These are phyloP conservation scores for Gossypium arboreum DNA, from an alignment of 345 rosid species.

Conservation along the genomic window DNA sequence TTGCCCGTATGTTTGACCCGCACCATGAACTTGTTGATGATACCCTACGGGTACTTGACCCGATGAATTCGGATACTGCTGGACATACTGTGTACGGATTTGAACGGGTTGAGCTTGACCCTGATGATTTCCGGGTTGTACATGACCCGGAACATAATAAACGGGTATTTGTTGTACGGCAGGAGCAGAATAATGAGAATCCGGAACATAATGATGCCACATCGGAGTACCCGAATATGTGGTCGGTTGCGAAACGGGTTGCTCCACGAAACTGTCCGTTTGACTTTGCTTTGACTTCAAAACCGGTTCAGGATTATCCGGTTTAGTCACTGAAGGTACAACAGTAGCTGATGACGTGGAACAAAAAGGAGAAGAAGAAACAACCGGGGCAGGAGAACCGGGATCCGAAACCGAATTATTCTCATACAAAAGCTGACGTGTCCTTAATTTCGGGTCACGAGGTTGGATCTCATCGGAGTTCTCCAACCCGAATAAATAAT, in stretches of 20 bases:
- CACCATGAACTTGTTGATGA: conserved; percentile 46
- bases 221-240: conserved; percentile 44
- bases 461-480: conserved; percentile 53
- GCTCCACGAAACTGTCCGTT: conserved; percentile 26
- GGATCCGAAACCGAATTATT: conserved; percentile 73
- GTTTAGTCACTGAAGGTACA: conserved; percentile 52
- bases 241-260: conserved; percentile 32
- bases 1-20: conserved; percentile 62
- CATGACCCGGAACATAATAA: conserved; percentile 54
- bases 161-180: conserved; percentile 52
- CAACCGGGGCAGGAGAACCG: conserved; percentile 81
- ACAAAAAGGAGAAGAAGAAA: conserved; percentile 65
- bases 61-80: conserved; percentile 36
- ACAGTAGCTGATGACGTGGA: conserved; percentile 58
- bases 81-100: conserved; percentile 44
- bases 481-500: conserved; percentile 83
- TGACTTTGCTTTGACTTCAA: conserved; percentile 26
- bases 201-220: conserved; percentile 59
- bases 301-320: conserved; percentile 40
- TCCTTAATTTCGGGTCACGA: conserved; percentile 52
- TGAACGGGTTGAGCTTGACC: conserved; percentile 38
- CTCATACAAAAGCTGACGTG: conserved; percentile 41
- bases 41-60: conserved; percentile 67
- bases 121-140: conserved; percentile 43
- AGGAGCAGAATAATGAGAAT: conserved; percentile 48